Evolutionary conservation across 1,139 yeast species (phyloP), one percentile per base, ranked within the genome.

Genomic region (Debaryomycetaceae sp.): DNA sequence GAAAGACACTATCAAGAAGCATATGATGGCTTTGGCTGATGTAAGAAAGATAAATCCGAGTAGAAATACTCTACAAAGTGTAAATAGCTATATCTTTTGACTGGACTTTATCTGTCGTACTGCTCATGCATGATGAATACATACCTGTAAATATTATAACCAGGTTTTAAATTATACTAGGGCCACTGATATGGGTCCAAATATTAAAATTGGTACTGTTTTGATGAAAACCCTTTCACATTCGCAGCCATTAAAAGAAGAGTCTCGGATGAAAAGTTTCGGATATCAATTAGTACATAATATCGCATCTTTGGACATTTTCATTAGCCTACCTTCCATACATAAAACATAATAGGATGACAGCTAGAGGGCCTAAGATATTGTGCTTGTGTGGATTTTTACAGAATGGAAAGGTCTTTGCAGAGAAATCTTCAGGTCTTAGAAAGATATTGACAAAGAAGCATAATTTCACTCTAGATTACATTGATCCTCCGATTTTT

Each of bases 391-490:
- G 77, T 31, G 80, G 78, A 1, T 73, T 60, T 50, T 57, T 73
- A 35, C 95, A 89, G 68, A 85, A 80, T 53, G 96, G 88, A 6
- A 75, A 80, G 38, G 71, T 83, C 9, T 84, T 90, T 58, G 84
- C 93, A 14, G 84, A 81, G 50, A 89, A 89, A 60, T 80, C 96
- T 0, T 80, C 93, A 1, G 96, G 88, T 3, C 69, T 91, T 17
- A 71, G 96, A 46, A 86, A 87, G 57, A 72, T 83, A 3, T 68
- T 90, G 50, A 78, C 66, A 13, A 66, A 83, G 57, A 83, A 85
- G 55, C 70, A 76, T 22, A 82, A 83, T 38, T 78, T 60, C 43
- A 58, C 68, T 38, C 51, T 72, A 11, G 75, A 68, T 37, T 73
- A 65, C 50, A 49, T 72, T 8, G 70, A 66, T 49, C 77, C 77